Evolutionary conservation across 345 rosid species (phyloP), one percentile per base, ranked within the genome.

Genomic region (Lepidium didymum): DNA sequence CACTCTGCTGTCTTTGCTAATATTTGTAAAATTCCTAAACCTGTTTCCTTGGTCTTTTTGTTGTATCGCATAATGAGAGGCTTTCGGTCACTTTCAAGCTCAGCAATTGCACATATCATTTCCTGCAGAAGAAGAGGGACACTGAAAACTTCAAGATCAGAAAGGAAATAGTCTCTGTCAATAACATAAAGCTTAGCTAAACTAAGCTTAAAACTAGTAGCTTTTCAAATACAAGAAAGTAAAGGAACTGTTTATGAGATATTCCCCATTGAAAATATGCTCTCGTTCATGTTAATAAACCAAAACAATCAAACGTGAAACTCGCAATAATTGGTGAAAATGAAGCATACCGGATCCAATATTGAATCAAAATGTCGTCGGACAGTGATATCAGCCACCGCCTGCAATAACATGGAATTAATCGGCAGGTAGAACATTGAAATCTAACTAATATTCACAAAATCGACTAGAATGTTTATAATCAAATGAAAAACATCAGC

Each of bases 1-100:
- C 88, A 86, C 56, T 67, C 85, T 29, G 87, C 90, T 74, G 89
- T 88, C 78, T 81, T 76, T 45, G 64, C 84, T n/a, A 67, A 76
- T 77, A 94, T 69, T 75, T 94, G 99, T 90, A 94, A 82, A 53
- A 94, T 75, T 37, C 97, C 99, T 44, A 85, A 2, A 7, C 86
- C 81, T 2, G 88, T 82, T 46, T 82, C 81, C 84, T 94, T 94
- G 46, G 79, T 74, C 72, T 91, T 94, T 70, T 83, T 89, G 65
- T 81, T 82, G 77, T 82, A 84, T 33, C 78, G 76, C 49, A 68
- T 59, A 45, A 88, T 78, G 70, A 94, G 90, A 53, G 83, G 88
- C 75, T 83, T 91, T 46, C 99, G 79, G 70, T 89, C 92, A 83
- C 99, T 91, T 77, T 79, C 97, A 68, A 91, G 93, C 72, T 91